Evolutionary conservation across 257 asterid species (phyloP), one percentile per base, ranked within the genome.

Genomic region (Solanum clarkiae): DNA sequence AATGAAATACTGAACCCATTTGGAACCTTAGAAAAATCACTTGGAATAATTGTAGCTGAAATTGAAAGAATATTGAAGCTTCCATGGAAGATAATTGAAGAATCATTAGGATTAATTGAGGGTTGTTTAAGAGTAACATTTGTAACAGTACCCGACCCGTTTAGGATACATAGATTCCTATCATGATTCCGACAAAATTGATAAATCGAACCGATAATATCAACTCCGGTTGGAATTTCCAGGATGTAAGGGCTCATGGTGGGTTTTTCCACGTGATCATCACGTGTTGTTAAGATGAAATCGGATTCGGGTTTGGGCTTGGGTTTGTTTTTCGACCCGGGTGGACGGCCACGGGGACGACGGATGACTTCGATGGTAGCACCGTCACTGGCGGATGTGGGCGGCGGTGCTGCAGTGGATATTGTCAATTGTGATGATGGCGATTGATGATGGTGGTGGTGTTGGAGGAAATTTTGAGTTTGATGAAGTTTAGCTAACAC

Each of bases 311-410:
- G 91, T 85, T 88, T 91, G 7, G 94, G 92, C 84, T 89, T 93
- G 7, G 92, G 88, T 45, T 90, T 94, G 87, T 94, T 94, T 79
- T 90, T 93, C 5, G 98, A 93, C 3, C 98, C 98, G 0, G 95
- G 95, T 0, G 97, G 97, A 7, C 98, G 92, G 49, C 98, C 98
- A 0, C 97, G 95, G 17, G 98, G 94, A 56, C 97, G 95, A 45
- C 98, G 98, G 75, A 86, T 87, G 14, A 92, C 93, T 26, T 94
- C 98, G 20, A 94, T 94, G 63, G 92, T 79, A 26, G 96, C 93
- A n/a, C 95, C 97, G 79, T 92, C 98, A 86, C 83, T 72, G 54
- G 84, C 72, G 5, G 89, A 59, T 59, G 89, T 84, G 3, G 63
- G 85, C 1, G 40, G 70, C 3, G 51, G 57, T 0, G 29, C 10